A percentile compares a stretch with the other conserved stretches of the same genome.
These are phyloP conservation scores for Zygotorulaspora florentina DNA, from an alignment of 805 yeast species.

Conservation along the genomic window DNA sequence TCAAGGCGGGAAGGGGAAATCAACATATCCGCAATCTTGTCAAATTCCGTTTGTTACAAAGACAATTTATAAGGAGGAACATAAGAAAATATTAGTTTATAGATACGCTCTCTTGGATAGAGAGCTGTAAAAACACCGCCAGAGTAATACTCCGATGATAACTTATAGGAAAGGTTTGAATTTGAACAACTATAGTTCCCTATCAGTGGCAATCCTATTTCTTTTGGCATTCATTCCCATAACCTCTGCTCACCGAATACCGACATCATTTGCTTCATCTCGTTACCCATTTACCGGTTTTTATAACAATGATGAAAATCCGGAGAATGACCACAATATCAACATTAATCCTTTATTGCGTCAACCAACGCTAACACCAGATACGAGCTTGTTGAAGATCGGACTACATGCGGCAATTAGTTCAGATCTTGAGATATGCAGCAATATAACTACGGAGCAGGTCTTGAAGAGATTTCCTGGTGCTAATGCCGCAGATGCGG, in stretches of 20 bases:
- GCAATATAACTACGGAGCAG: conserved; percentile 24
- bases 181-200: not conserved
- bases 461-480: conserved; percentile 31
- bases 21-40: too few species aligned
- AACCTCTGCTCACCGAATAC: not conserved
- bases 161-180: not conserved
- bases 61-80: too few species aligned
- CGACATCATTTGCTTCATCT: not conserved
- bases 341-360: conserved; percentile 38
- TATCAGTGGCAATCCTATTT: not conserved
- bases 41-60: too few species aligned
- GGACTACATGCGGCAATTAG: conserved; percentile 35
- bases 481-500: conserved; percentile 92
- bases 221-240: not conserved
- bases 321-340: conserved; percentile 33
- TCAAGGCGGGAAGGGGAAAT: too few species aligned
- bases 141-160: not conserved
- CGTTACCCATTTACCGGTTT: not conserved
- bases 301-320: not conserved
- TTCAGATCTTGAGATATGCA: conserved; percentile 38
- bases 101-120: too few species aligned
- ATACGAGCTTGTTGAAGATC: conserved; percentile 19
- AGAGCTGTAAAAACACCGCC: too few species aligned
- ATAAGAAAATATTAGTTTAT: too few species aligned
- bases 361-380: conserved; percentile 37